Conservation (phyloP, 2,329 filamentous ascomycete genomes). For the Clarireedia sp. region DNA sequence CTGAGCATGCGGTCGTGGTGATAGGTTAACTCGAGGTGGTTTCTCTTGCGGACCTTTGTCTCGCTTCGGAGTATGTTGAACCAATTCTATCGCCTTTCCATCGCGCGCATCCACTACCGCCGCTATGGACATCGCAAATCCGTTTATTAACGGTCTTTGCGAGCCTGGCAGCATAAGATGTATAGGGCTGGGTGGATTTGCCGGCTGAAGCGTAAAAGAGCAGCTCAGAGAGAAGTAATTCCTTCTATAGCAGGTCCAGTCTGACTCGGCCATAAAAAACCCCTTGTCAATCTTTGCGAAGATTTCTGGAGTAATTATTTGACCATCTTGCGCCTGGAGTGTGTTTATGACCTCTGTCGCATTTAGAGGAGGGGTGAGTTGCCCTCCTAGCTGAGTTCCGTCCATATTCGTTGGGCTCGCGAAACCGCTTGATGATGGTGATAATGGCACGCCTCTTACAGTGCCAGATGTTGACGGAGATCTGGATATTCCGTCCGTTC, state of each 20-base stretch:
- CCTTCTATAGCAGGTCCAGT: conserved; percentile 67
- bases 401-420: conserved; percentile 30
- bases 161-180: conserved; percentile 23
- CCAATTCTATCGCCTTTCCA: conserved; percentile 60
- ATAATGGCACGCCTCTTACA: conserved; percentile 26
- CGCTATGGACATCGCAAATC: conserved; percentile 58
- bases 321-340: conserved; percentile 42
- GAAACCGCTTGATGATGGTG: conserved; percentile 29
- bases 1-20: conserved; percentile 24
- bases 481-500: conserved; percentile 26
- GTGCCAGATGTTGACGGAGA: conserved; percentile 27
- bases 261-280: conserved; percentile 56
- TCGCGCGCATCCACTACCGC: conserved; percentile 56
- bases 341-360: conserved; percentile 36
- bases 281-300: conserved; percentile 63
- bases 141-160: conserved; percentile 37
- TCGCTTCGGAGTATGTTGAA: conserved; percentile 68
- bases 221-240: conserved; percentile 66
- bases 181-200: conserved; percentile 36
- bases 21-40: conserved; percentile 40
- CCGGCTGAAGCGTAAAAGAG: conserved; percentile 49
- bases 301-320: conserved; percentile 51
- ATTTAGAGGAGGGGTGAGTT: conserved; percentile 29
- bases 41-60: conserved; percentile 62
- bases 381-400: conserved; percentile 16